phyloP scores from a whole-genome alignment of 441 rosid genomes.

The Brassica hybrid region DNA sequence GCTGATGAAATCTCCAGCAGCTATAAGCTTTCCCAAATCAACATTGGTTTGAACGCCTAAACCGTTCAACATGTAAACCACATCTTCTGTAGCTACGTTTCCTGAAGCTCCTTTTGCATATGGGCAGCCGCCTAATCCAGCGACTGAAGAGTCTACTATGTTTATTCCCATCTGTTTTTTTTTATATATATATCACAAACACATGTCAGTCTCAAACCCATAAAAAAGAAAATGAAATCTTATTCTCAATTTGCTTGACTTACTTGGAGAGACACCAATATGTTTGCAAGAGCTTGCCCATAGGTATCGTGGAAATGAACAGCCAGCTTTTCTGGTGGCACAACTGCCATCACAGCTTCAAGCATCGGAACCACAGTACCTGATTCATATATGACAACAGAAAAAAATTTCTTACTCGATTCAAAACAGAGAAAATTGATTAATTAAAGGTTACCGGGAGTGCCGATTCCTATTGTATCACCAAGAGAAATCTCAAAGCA shows the following conservation, averaged over 20 bases:
- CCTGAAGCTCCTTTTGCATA: conserved; percentile 98
- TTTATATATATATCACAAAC: conserved; percentile 5
- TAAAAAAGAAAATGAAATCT: not conserved
- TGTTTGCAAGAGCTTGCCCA: conserved; percentile 94
- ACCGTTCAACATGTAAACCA: conserved; percentile 89
- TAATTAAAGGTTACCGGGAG: conserved; percentile 47
- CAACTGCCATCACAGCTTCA: conserved; percentile 83
- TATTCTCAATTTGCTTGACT: conserved; percentile 12
- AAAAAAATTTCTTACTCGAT: not conserved
- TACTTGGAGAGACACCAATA: conserved; percentile 88
- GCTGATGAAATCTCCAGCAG: conserved; percentile 86
- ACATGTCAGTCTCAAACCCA: not conserved
- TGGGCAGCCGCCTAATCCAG: conserved; percentile 97
- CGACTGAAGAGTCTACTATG: conserved; percentile 79
- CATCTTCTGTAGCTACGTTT: conserved; percentile 94
- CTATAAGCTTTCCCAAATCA: conserved; percentile 73
- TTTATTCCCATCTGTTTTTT: conserved; percentile 84
- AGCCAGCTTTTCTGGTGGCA: conserved; percentile 81
- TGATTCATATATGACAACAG: conserved; percentile 39
- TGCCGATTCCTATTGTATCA: conserved; percentile 93
- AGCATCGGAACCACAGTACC: conserved; percentile 91
- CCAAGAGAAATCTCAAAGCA: conserved; percentile 96
- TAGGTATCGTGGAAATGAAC: conserved; percentile 98
- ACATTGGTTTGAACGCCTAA: conserved; percentile 87
- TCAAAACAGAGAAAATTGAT: not conserved